These are phyloP conservation scores for Fusarium xylarioides DNA, from an alignment of 2,329 filamentous ascomycete genomes.

Conservation along the genomic window DNA sequence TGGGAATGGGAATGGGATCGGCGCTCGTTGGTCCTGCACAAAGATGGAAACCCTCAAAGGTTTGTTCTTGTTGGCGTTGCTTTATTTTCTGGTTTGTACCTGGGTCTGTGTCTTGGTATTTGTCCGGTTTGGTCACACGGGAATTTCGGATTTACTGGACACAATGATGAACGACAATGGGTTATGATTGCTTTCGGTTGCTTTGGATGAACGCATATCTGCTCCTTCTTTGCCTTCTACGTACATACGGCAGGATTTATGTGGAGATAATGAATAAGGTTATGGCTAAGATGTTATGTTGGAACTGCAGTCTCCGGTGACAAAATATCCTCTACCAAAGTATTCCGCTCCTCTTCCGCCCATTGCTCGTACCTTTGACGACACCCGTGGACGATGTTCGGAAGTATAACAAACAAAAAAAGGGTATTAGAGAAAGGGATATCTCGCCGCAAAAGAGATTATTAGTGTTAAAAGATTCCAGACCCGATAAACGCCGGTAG, in stretches of 20 bases:
- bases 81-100: neutral
- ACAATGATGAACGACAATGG: constrained; percentile 21
- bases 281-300: neutral
- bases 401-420: constrained; percentile 13
- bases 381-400: neutral
- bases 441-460: neutral
- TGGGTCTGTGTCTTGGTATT: neutral
- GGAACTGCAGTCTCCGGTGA: neutral
- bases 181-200: constrained; percentile 5
- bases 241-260: neutral
- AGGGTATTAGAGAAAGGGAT: constrained; percentile 12
- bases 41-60: neutral
- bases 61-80: constrained; percentile 23
- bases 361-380: neutral
- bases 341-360: neutral
- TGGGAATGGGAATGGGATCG: constrained; percentile 3
- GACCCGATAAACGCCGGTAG: constrained; percentile 22
- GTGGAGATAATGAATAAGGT: neutral
- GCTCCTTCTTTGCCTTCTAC: neutral
- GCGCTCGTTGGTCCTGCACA: constrained; percentile 13
- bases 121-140: neutral
- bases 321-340: neutral
- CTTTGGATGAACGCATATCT: neutral
- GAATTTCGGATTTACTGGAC: neutral
- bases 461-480: neutral